Conservation (phyloP, 192 early-diverging fungal species). For the Podochytrium sp. region DNA sequence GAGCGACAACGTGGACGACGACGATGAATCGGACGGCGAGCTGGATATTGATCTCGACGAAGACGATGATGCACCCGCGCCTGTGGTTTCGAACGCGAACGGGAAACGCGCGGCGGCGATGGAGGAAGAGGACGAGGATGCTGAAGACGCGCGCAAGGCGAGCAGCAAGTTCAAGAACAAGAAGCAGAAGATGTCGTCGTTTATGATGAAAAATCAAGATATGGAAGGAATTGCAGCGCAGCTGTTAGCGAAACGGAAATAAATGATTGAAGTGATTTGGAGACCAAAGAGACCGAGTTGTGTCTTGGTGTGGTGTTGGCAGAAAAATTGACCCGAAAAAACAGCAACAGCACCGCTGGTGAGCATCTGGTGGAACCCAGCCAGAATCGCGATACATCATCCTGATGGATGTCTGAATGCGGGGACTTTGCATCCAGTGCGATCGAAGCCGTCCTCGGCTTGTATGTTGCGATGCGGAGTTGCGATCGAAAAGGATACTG, state of each 20-base stretch:
- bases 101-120: background rate
- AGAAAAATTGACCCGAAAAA: no score
- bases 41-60: conserved; percentile 44
- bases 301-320: no score
- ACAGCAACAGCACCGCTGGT: no score
- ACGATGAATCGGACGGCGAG: conserved; percentile 24
- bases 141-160: conserved; percentile 14
- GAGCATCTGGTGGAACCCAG: no score
- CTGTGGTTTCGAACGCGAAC: no score
- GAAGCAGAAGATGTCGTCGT: conserved; percentile 24
- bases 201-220: conserved; percentile 22
- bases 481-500: no score
- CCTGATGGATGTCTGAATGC: no score
- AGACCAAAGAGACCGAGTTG: no score
- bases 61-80: background rate
- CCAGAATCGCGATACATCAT: no score
- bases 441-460: no score
- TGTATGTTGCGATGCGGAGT: no score
- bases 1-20: conserved; percentile 31
- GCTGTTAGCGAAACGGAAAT: conserved; percentile 7
- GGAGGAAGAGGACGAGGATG: conserved; percentile 17
- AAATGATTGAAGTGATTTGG: background rate
- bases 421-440: no score
- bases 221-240: conserved; percentile 17
- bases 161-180: conserved; percentile 13